A percentile compares a stretch with the other conserved stretches of the same genome.
Evolutionary conservation across 1,284 basidiomycete genomes (phyloP).

Genomic region (Heterobasidion parviporum): DNA sequence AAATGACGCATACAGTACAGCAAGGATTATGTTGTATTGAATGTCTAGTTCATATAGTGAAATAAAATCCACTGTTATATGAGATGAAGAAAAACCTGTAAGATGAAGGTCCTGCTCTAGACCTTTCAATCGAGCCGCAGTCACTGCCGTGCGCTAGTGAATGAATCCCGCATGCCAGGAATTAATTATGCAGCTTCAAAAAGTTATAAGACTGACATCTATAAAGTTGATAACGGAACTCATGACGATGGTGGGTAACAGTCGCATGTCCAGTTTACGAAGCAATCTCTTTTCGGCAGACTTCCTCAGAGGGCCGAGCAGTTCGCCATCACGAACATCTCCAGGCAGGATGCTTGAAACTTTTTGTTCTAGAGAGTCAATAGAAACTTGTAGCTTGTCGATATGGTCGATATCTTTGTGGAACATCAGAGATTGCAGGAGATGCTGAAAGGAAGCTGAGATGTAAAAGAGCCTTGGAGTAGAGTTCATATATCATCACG

Average conservation of each 20-base stretch:
- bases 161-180: background rate
- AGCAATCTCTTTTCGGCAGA: conserved; percentile 21
- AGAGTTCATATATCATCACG: background rate
- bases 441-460: too few relatives aligned
- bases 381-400: background rate
- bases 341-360: background rate
- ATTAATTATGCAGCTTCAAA: background rate
- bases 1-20: conserved; percentile 53
- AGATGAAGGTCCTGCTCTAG: conserved; percentile 49
- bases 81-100: conserved; percentile 24
- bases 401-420: background rate
- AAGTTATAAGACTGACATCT: conserved; percentile 33
- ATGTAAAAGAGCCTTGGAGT: too few relatives aligned
- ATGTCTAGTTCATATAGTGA: conserved; percentile 30
- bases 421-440: too few relatives aligned
- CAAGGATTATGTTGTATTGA: conserved; percentile 52
- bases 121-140: conserved; percentile 53
- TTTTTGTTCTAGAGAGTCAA: background rate
- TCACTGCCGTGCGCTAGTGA: conserved; percentile 48
- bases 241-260: conserved; percentile 52
- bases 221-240: conserved; percentile 68
- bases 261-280: conserved; percentile 46
- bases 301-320: conserved; percentile 18
- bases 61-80: background rate
- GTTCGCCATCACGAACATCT: conserved; percentile 12